A percentile compares a stretch with the other conserved stretches of the same genome.
These are phyloP conservation scores for Fusarium paranaense DNA, from an alignment of 2,329 filamentous ascomycete genomes.

Conservation along the genomic window DNA sequence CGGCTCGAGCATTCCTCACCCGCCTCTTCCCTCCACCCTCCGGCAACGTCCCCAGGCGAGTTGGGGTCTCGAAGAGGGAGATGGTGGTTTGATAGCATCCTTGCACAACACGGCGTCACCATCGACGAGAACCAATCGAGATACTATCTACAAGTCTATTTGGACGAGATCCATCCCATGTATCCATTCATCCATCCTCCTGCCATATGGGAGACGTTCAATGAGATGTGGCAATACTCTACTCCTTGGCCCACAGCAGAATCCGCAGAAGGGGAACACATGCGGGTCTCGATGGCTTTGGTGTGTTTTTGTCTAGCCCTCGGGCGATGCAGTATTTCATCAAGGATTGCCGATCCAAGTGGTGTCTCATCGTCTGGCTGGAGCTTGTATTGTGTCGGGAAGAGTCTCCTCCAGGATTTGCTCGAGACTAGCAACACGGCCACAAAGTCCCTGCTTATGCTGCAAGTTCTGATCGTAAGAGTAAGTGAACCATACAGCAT, in stretches of 20 bases:
- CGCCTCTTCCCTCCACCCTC: background rate
- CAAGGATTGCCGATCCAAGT: slow-evolving; percentile 26
- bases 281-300: slow-evolving; percentile 25
- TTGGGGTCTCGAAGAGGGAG: background rate
- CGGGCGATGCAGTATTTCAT: slow-evolving; percentile 29
- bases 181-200: slow-evolving; percentile 29
- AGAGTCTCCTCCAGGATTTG: slow-evolving; percentile 20
- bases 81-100: slow-evolving; percentile 22
- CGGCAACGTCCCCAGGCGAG: background rate
- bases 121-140: slow-evolving; percentile 25
- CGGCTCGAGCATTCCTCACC: background rate
- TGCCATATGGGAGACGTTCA: slow-evolving; percentile 26
- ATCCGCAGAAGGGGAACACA: slow-evolving; percentile 10
- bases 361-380: slow-evolving; percentile 30
- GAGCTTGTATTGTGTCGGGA: slow-evolving; percentile 27
- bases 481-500: background rate
- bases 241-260: slow-evolving; percentile 11
- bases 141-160: slow-evolving; percentile 19
- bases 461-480: slow-evolving; percentile 27
- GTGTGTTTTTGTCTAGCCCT: slow-evolving; percentile 33
- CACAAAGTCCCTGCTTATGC: slow-evolving; percentile 24
- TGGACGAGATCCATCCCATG: slow-evolving; percentile 30
- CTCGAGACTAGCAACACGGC: slow-evolving; percentile 30
- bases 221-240: slow-evolving; percentile 31
- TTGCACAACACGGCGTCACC: slow-evolving; percentile 17